These are phyloP conservation scores for Symbiodinium pilosum DNA, from an alignment of 73 alveolate genomes.

Conservation along the genomic window DNA sequence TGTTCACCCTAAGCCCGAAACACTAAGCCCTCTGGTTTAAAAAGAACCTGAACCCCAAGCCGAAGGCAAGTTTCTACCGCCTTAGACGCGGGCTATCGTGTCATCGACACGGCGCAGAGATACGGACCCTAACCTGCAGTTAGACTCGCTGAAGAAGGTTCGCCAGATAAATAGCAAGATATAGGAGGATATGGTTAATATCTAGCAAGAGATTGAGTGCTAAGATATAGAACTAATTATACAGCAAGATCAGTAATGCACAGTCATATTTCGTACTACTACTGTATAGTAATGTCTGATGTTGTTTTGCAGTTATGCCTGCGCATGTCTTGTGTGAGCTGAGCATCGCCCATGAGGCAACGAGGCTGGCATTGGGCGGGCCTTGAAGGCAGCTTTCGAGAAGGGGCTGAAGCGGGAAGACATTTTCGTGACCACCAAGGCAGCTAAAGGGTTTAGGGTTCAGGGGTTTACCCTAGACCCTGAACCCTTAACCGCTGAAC, in stretches of 20 bases:
- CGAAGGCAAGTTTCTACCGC: conserved; percentile 52
- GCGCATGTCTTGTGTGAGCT: no score
- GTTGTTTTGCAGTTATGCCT: no score
- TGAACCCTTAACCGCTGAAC: no score
- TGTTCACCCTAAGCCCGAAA: no score
- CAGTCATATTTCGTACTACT: no score
- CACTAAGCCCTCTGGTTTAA: no score
- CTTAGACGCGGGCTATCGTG: conserved; percentile 47
- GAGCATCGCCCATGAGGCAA: conserved; percentile 10
- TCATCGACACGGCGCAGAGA: conserved; percentile 63
- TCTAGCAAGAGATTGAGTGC: not conserved
- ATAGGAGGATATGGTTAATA: not conserved
- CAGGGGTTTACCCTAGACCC: no score
- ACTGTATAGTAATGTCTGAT: no score
- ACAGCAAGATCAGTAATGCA: no score
- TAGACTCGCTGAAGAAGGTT: not conserved
- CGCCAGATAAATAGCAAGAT: no score
- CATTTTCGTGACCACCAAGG: conserved; percentile 76
- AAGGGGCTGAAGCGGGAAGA: conserved; percentile 63
- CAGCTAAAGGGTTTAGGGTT: not conserved
- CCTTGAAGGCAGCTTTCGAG: conserved; percentile 53
- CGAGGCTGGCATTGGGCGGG: conserved; percentile 67
- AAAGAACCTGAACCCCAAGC: no score
- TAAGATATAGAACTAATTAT: not conserved
- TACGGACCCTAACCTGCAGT: conserved; percentile 18